Conservation (phyloP, 257 asterid genomes). For the Fraxinus cuspidata region DNA sequence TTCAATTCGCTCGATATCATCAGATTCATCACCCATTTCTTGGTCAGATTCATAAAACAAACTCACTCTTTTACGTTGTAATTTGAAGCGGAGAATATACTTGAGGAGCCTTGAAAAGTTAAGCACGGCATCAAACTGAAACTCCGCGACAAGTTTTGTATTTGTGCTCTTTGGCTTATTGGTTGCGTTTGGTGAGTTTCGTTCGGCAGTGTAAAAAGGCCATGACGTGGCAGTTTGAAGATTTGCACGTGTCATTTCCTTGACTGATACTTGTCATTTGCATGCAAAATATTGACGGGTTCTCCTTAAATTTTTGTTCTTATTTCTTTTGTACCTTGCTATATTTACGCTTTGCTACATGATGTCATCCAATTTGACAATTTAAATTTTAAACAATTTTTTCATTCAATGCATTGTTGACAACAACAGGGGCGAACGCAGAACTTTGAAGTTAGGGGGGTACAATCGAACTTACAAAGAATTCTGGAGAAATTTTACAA, state of each 20-base stretch:
- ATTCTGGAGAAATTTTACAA: no score
- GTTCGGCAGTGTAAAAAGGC: neutral
- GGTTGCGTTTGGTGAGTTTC: neutral
- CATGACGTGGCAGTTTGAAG: neutral
- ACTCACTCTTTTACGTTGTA: neutral
- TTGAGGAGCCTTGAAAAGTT: slow-evolving; percentile 20
- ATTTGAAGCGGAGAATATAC: neutral
- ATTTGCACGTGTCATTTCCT: slow-evolving; percentile 27
- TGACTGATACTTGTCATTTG: slow-evolving; percentile 23
- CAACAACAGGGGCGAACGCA: no score
- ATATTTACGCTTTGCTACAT: no score
- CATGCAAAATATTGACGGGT: slow-evolving; percentile 31
- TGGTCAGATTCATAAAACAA: neutral
- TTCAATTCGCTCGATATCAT: neutral
- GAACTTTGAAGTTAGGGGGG: no score
- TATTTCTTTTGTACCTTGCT: no score
- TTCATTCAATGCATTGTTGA: no score
- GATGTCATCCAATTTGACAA: no score
- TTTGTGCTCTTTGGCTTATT: neutral
- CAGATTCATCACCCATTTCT: slow-evolving; percentile 13
- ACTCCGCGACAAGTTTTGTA: slow-evolving; percentile 14
- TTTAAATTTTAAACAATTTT: no score
- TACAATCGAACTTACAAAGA: no score
- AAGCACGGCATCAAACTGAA: slow-evolving; percentile 26
- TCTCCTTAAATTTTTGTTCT: neutral